Conservation (phyloP, 345 rosid species). For the Gossypium anomalum region DNA sequence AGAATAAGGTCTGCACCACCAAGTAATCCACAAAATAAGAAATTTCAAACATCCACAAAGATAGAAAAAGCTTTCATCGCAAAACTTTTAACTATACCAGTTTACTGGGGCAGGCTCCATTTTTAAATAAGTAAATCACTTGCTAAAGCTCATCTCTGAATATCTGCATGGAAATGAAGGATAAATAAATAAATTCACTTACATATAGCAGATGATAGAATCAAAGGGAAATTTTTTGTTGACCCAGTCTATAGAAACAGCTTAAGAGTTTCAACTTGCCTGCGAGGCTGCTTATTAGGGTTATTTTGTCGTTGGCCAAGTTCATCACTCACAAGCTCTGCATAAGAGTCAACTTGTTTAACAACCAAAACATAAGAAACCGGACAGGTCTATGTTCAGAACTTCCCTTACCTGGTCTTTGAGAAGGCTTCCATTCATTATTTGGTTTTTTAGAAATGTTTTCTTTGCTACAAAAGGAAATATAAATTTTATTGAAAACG, state of each 20-base stretch:
- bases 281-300: slow-evolving; percentile 45
- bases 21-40: slow-evolving; percentile 28
- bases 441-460: slow-evolving; percentile 34
- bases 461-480: slow-evolving; percentile 49
- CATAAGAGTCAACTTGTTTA: slow-evolving; percentile 13
- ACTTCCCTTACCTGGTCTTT: slow-evolving; percentile 45
- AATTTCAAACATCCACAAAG: slow-evolving; percentile 16
- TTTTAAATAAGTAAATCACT: slow-evolving; percentile 40
- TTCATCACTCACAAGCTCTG: slow-evolving; percentile 57
- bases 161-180: slow-evolving; percentile 39
- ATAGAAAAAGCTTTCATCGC: not conserved
- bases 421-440: slow-evolving; percentile 48
- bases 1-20: slow-evolving; percentile 44
- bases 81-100: slow-evolving; percentile 36
- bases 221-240: not conserved
- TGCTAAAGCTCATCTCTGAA: slow-evolving; percentile 75
- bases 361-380: not conserved
- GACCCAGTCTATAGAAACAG: not conserved
- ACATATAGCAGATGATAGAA: slow-evolving; percentile 1
- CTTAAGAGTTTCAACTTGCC: slow-evolving; percentile 33
- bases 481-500: not conserved
- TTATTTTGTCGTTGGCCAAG: slow-evolving; percentile 45
- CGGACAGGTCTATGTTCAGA: not conserved
- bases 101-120: slow-evolving; percentile 32
- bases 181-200: not conserved